A percentile compares a stretch with the other conserved stretches of the same genome.
phyloP scores from a whole-genome alignment of 352 stramenopile species.

The Phytophthora pistaciae region DNA sequence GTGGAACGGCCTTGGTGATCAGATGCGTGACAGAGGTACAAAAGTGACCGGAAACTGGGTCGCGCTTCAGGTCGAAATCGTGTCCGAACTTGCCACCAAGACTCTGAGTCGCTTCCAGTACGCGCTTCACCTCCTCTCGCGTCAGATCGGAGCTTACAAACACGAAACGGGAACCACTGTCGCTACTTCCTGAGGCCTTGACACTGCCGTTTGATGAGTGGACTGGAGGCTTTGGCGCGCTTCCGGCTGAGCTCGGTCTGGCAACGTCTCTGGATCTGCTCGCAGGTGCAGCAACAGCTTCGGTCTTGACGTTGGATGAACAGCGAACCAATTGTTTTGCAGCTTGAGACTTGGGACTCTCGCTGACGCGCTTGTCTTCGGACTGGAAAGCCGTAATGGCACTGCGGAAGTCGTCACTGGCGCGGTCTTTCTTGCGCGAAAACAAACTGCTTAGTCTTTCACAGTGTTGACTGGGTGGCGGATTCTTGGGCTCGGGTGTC shows the following conservation, averaged over 20 bases:
- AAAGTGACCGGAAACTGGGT: slow-evolving; percentile 46
- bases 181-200: neutral
- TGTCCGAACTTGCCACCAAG: slow-evolving; percentile 79
- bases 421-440: slow-evolving; percentile 37
- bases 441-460: slow-evolving; percentile 20
- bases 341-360: slow-evolving; percentile 17
- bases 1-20: slow-evolving; percentile 69
- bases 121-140: slow-evolving; percentile 56
- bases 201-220: slow-evolving; percentile 22
- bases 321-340: slow-evolving; percentile 13
- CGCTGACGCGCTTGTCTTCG: slow-evolving; percentile 13
- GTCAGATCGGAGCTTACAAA: slow-evolving; percentile 73
- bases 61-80: slow-evolving; percentile 73
- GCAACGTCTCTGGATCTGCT: neutral
- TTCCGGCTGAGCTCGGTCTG: slow-evolving; percentile 12
- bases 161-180: slow-evolving; percentile 43
- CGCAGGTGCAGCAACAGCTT: slow-evolving; percentile 2
- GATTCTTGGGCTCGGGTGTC: slow-evolving; percentile 10
- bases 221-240: slow-evolving; percentile 20
- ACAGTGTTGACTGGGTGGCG: slow-evolving; percentile 7
- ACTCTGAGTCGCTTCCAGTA: slow-evolving; percentile 63
- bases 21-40: slow-evolving; percentile 78
- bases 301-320: slow-evolving; percentile 4
- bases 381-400: slow-evolving; percentile 59
- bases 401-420: slow-evolving; percentile 61